These are phyloP conservation scores for Fagopyrum homotropicum DNA, from an alignment of 148 eudicot genomes.

Conservation along the genomic window DNA sequence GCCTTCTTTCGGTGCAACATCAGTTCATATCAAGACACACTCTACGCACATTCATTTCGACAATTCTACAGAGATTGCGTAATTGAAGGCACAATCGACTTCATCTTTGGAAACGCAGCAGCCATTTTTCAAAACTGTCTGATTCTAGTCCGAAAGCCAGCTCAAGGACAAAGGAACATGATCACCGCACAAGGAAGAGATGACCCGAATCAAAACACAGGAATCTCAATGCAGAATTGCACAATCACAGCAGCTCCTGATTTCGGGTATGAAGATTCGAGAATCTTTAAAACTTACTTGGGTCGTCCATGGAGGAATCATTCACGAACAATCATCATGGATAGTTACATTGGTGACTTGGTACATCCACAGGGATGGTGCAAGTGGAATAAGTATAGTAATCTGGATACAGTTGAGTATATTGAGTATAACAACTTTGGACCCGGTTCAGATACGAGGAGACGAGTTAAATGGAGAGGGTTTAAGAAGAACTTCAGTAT, in stretches of 20 bases:
- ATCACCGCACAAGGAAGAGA: conserved; percentile 62
- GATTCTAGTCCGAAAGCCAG: conserved; percentile 44
- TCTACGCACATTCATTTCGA: conserved; percentile 58
- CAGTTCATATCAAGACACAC: conserved; percentile 62
- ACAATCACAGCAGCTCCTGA: conserved; percentile 38
- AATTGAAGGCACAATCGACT: conserved; percentile 62
- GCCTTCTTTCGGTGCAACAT: conserved; percentile 49
- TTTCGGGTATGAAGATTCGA: conserved; percentile 24
- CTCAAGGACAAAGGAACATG: conserved; percentile 46
- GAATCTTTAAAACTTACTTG: conserved; percentile 30
- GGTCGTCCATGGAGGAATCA: conserved; percentile 73
- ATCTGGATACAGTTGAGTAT: conserved; percentile 53
- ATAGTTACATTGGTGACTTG: conserved; percentile 56
- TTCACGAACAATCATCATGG: conserved; percentile 47
- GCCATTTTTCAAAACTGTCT: conserved; percentile 52
- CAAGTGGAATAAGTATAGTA: conserved; percentile 46
- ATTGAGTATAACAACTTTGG: conserved; percentile 55
- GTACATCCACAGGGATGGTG: conserved; percentile 61
- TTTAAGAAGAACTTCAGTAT: conserved; percentile 42
- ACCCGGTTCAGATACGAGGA: conserved; percentile 53
- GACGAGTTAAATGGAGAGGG: conserved; percentile 54
- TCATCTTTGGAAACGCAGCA: conserved; percentile 73
- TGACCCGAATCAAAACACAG: conserved; percentile 62
- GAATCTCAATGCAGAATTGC: conserved; percentile 53
- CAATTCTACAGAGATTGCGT: conserved; percentile 57